A percentile compares a stretch with the other conserved stretches of the same genome.
Evolutionary conservation across 2,329 filamentous ascomycete genomes (phyloP).

Genomic region (Ilyonectria sp.): DNA sequence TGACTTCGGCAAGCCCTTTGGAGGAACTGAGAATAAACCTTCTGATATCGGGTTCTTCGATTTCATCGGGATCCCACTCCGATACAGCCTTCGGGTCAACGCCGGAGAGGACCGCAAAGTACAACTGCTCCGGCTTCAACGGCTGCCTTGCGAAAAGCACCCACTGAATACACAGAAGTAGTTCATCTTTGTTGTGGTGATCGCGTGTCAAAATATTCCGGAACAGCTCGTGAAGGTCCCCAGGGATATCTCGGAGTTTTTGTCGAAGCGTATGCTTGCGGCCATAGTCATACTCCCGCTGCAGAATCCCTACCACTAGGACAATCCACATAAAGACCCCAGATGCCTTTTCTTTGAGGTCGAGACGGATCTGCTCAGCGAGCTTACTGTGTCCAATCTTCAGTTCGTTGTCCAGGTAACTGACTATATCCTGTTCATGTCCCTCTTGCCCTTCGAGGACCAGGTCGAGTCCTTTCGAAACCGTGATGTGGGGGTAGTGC

Average conservation of each 20-base stretch:
- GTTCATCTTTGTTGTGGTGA: slow-evolving; percentile 52
- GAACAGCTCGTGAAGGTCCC: slow-evolving; percentile 64
- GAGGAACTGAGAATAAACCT: slow-evolving; percentile 59
- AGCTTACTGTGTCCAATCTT: not conserved
- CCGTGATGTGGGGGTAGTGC: slow-evolving; percentile 61
- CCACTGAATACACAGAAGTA: slow-evolving; percentile 65
- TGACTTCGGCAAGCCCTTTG: slow-evolving; percentile 65
- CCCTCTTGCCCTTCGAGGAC: slow-evolving; percentile 45
- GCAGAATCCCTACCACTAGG: slow-evolving; percentile 56
- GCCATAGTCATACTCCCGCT: slow-evolving; percentile 51
- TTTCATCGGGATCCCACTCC: slow-evolving; percentile 41
- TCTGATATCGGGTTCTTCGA: not conserved
- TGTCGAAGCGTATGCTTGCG: slow-evolving; percentile 40
- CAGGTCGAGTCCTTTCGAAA: slow-evolving; percentile 47
- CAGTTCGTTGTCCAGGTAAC: slow-evolving; percentile 37
- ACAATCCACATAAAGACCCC: slow-evolving; percentile 63
- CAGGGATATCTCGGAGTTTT: slow-evolving; percentile 54
- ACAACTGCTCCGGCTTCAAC: slow-evolving; percentile 60
- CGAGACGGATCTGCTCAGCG: not conserved
- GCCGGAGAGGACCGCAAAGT: slow-evolving; percentile 45
- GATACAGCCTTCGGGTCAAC: rapidly evolving
- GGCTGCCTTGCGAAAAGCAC: slow-evolving; percentile 65
- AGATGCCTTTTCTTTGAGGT: slow-evolving; percentile 55
- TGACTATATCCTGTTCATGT: slow-evolving; percentile 45
- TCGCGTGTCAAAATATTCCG: slow-evolving; percentile 66